Percentiles rank a stretch among this genome's conserved stretches.
phyloP scores from a whole-genome alignment of 305 asterid genomes.

The Rubia balearica region DNA sequence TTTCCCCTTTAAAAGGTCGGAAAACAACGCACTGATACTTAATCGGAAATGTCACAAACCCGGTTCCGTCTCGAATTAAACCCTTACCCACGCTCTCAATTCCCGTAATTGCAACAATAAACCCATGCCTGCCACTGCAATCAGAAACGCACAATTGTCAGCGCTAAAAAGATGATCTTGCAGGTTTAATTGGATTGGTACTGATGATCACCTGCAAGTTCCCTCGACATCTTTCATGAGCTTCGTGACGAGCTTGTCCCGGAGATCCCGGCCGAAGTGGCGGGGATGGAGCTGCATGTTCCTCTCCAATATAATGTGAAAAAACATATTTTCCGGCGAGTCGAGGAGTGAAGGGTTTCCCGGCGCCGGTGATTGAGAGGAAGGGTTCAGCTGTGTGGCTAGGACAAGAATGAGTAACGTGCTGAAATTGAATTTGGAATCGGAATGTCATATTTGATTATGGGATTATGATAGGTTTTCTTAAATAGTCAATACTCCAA shows the following conservation, averaged over 20 bases:
- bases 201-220: slow-evolving; percentile 70
- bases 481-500: no score
- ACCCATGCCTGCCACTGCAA: slow-evolving; percentile 82
- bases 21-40: slow-evolving; percentile 92
- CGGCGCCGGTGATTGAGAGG: neutral
- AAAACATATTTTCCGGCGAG: slow-evolving; percentile 43
- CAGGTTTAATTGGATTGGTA: neutral
- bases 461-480: no score
- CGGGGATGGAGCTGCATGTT: slow-evolving; percentile 99
- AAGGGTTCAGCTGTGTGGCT: neutral
- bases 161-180: neutral
- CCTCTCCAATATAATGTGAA: slow-evolving; percentile 82
- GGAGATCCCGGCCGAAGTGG: slow-evolving; percentile 91
- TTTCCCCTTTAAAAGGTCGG: slow-evolving; percentile 88
- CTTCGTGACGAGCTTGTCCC: slow-evolving; percentile 85
- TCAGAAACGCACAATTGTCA: neutral
- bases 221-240: slow-evolving; percentile 98
- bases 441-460: no score
- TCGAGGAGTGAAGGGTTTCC: neutral
- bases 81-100: slow-evolving; percentile 89
- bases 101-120: slow-evolving; percentile 89
- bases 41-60: slow-evolving; percentile 86
- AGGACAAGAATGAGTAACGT: no score
- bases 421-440: no score
- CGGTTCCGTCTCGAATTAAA: slow-evolving; percentile 84